Evolutionary conservation across 1,284 basidiomycete genomes (phyloP).

Genomic region (Ustilago shanxiensis): DNA sequence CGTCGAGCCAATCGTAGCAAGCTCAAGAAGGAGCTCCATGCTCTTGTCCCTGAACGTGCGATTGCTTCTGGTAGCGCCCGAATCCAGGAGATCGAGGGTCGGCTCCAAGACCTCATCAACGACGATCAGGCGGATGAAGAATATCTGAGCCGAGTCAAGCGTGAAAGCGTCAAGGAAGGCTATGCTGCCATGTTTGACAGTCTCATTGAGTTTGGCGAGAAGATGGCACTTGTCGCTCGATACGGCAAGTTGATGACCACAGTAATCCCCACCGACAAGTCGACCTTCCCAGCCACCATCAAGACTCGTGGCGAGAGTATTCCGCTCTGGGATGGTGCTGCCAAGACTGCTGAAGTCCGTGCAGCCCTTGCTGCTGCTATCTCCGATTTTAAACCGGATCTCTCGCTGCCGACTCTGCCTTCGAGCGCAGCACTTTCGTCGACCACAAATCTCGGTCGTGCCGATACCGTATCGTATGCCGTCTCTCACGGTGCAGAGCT

Average conservation of each 20-base stretch:
- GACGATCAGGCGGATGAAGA: slow-evolving; percentile 62
- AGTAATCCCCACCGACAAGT: slow-evolving; percentile 50
- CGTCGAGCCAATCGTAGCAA: slow-evolving; percentile 52
- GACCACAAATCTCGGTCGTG: slow-evolving; percentile 31
- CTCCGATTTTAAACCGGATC: slow-evolving; percentile 36
- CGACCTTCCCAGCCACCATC: slow-evolving; percentile 47
- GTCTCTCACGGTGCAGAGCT: slow-evolving; percentile 47
- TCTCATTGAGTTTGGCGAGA: slow-evolving; percentile 64
- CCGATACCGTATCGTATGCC: slow-evolving; percentile 46
- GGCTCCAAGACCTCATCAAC: slow-evolving; percentile 47
- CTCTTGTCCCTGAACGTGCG: slow-evolving; percentile 57
- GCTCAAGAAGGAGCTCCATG: slow-evolving; percentile 56
- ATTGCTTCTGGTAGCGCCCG: slow-evolving; percentile 29
- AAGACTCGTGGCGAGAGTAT: slow-evolving; percentile 33
- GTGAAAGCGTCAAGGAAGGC: slow-evolving; percentile 51
- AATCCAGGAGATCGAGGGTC: slow-evolving; percentile 43
- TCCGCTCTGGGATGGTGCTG: slow-evolving; percentile 55
- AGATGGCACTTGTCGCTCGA: slow-evolving; percentile 59
- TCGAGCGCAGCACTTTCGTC: slow-evolving; percentile 16
- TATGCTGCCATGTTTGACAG: slow-evolving; percentile 60
- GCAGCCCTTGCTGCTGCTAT: slow-evolving; percentile 57
- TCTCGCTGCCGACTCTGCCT: slow-evolving; percentile 37
- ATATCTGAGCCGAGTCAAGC: slow-evolving; percentile 51
- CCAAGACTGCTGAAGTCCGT: slow-evolving; percentile 54
- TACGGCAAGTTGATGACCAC: slow-evolving; percentile 61